Conservation (phyloP, 2,329 filamentous ascomycete genomes). For the Fusarium sp. region DNA sequence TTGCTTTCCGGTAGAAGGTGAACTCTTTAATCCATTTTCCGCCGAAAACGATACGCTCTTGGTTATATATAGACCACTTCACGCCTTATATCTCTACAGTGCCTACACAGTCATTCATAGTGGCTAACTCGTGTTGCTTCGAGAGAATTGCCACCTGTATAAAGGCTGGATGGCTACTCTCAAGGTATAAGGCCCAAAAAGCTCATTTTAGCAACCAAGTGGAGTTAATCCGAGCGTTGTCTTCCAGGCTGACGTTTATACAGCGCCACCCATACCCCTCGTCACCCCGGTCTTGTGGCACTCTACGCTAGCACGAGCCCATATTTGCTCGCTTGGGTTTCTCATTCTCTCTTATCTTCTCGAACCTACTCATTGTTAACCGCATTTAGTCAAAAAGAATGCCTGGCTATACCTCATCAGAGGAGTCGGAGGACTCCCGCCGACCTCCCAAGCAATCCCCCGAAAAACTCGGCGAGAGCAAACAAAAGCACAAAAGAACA, state of each 20-base stretch:
- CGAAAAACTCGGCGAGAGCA: conserved; percentile 48
- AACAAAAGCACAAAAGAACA: conserved; percentile 64
- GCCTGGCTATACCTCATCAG: conserved; percentile 63
- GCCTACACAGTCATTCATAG: not conserved
- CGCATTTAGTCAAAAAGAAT: conserved; percentile 36
- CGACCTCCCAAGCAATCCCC: conserved; percentile 52
- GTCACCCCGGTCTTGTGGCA: not conserved
- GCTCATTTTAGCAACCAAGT: not conserved
- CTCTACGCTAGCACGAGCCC: not conserved
- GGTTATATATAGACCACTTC: not conserved
- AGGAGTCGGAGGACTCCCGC: conserved; percentile 61
- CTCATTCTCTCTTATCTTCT: not conserved
- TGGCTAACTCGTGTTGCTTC: not conserved
- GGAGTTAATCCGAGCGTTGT: not conserved
- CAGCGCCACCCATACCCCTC: not conserved
- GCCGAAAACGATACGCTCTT: not conserved
- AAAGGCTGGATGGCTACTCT: not conserved
- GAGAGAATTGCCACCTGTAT: not conserved
- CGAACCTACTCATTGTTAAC: not conserved
- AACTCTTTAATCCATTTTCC: not conserved
- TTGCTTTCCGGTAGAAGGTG: not conserved
- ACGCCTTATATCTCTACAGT: not conserved
- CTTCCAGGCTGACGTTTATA: not conserved
- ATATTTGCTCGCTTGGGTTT: not conserved
- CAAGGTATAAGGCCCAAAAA: not conserved